phyloP scores from a whole-genome alignment of 1,139 yeast species.

The Kurtzmaniella quercitrusa region DNA sequence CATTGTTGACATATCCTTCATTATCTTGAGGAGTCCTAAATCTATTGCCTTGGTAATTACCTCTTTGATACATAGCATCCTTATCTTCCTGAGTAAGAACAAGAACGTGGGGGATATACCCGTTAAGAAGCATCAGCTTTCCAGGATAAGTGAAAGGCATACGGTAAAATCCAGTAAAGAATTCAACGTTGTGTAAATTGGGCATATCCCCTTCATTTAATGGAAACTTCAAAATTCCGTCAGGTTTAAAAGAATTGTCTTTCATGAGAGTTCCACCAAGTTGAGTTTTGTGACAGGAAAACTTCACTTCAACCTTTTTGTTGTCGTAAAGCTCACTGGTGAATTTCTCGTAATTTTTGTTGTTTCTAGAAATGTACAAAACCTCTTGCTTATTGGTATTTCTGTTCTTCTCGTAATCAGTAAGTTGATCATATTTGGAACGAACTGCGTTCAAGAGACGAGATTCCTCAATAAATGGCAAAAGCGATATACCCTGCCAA shows the following conservation, averaged over 20 bases:
- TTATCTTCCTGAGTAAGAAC: constrained; percentile 68
- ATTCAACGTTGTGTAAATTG: constrained; percentile 53
- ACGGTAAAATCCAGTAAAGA: constrained; percentile 53
- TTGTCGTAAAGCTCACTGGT: constrained; percentile 28
- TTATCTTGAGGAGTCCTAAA: constrained; percentile 32
- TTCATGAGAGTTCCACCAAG: constrained; percentile 62
- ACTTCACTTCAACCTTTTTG: constrained; percentile 27
- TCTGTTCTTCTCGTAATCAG: constrained; percentile 66
- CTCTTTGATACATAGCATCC: constrained; percentile 49
- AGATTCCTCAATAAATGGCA: constrained; percentile 87
- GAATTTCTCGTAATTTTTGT: constrained; percentile 42
- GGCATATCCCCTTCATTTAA: constrained; percentile 53
- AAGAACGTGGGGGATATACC: constrained; percentile 60
- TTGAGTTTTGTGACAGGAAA: constrained; percentile 50
- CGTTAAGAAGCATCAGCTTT: constrained; percentile 82
- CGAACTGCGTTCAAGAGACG: constrained; percentile 66
- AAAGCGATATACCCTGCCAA: constrained; percentile 90
- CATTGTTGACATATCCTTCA: constrained; percentile 36
- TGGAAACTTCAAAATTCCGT: constrained; percentile 54
- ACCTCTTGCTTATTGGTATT: constrained; percentile 66
- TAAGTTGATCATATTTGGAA: constrained; percentile 56
- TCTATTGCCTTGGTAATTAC: constrained; percentile 24
- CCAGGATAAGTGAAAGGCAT: constrained; percentile 52
- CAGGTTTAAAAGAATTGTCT: constrained; percentile 42
- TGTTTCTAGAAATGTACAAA: constrained; percentile 53